Percentiles rank a stretch among this genome's conserved stretches.
Conservation (phyloP, 164 flowering plant genomes). For the Houttuynia cordata region DNA sequence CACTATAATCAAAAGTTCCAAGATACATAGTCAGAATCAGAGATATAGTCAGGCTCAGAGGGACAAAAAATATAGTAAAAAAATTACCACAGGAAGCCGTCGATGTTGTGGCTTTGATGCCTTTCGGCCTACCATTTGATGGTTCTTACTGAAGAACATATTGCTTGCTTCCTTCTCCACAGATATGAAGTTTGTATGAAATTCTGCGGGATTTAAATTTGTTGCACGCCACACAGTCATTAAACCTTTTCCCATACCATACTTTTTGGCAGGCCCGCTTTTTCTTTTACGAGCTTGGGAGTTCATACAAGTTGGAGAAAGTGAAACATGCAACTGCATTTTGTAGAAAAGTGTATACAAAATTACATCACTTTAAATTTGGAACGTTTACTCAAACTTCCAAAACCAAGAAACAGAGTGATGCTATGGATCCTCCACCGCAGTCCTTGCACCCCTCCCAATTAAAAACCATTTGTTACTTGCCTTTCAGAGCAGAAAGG, state of each 20-base stretch:
- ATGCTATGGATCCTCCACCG: not conserved
- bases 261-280: constrained; percentile 27
- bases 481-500: too few species aligned
- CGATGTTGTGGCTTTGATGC: constrained; percentile 16
- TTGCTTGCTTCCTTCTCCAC: constrained; percentile 8
- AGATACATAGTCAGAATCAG: not conserved
- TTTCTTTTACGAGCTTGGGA: constrained; percentile 11
- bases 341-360: not conserved
- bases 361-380: not conserved
- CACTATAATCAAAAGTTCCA: not conserved
- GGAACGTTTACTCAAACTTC: not conserved
- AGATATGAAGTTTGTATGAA: constrained; percentile 27
- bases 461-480: not conserved
- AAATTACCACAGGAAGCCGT: constrained; percentile 25
- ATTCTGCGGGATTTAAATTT: constrained; percentile 32
- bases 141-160: constrained; percentile 5
- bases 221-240: constrained; percentile 59
- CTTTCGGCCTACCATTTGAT: constrained; percentile 10
- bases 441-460: not conserved
- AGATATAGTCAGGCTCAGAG: not conserved
- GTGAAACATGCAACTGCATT: constrained; percentile 18
- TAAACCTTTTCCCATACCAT: constrained; percentile 79
- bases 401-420: not conserved
- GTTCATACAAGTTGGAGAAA: constrained; percentile 6
- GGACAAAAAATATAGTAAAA: not conserved